Evolutionary conservation across 441 rosid genomes (phyloP).

Genomic region (Adansonia gregorii): DNA sequence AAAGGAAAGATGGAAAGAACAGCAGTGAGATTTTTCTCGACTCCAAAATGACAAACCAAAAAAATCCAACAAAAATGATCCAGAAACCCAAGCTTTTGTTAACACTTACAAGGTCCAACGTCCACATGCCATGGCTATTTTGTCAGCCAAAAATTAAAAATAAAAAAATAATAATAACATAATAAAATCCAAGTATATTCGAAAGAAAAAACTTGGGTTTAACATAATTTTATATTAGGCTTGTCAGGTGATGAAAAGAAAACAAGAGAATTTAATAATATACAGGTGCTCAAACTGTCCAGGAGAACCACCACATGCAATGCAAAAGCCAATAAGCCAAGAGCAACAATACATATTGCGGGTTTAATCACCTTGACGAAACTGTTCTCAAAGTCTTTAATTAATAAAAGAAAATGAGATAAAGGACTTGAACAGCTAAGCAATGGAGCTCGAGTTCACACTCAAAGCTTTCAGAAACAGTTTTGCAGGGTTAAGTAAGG

Average conservation of each 20-base stretch:
- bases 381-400: neutral
- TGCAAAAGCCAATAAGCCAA: conserved; percentile 4
- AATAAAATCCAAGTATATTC: conserved; percentile 2
- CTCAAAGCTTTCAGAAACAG: conserved; percentile 7
- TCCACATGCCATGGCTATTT: neutral
- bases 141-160: too few species aligned
- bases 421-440: neutral
- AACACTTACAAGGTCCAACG: conserved; percentile 12
- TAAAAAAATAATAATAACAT: neutral
- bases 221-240: neutral
- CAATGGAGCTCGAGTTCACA: neutral
- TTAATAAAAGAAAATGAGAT: conserved; percentile 1
- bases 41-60: conserved; percentile 9
- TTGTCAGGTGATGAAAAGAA: neutral
- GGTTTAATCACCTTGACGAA: neutral
- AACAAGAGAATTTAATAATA: neutral
- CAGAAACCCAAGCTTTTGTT: neutral
- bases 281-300: conserved; percentile 10
- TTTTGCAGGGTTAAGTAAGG: conserved; percentile 15
- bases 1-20: conserved; percentile 2
- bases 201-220: conserved; percentile 1
- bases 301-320: conserved; percentile 1
- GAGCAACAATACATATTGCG: neutral
- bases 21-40: neutral
- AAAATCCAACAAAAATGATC: neutral